A percentile compares a stretch with the other conserved stretches of the same genome.
phyloP scores from a whole-genome alignment of 495 filamentous ascomycete species.

The Penicillium pancosmium region DNA sequence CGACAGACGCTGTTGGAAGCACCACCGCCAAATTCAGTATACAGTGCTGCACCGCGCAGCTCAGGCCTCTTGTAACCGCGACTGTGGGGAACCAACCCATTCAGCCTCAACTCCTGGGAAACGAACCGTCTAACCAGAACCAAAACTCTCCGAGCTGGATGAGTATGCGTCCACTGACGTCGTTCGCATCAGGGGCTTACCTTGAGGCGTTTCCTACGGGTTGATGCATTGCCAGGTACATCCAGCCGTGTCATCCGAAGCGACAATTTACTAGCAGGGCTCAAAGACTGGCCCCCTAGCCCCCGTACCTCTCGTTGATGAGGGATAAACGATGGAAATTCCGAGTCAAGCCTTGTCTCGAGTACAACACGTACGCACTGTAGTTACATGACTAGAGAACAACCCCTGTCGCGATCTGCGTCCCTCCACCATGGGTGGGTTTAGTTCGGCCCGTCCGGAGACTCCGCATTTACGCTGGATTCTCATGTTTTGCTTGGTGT shows the following conservation, averaged over 20 bases:
- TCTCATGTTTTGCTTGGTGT: not conserved
- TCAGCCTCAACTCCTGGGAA: constrained; percentile 1
- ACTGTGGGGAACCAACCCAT: constrained; percentile 2
- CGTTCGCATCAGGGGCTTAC: not conserved
- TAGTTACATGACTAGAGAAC: not conserved
- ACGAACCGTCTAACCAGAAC: not conserved
- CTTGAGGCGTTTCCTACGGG: not conserved
- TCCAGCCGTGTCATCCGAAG: not conserved
- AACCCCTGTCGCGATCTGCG: constrained; percentile 4
- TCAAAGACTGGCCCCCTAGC: not conserved
- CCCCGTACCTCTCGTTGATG: not conserved
- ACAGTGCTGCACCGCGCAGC: not conserved
- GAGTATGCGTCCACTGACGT: not conserved
- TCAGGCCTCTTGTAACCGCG: constrained; percentile 7
- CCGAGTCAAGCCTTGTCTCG: not conserved
- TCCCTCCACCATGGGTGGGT: constrained; percentile 2
- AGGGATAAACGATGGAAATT: not conserved
- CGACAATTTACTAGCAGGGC: not conserved
- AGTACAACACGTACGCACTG: no score
- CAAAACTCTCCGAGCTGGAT: not conserved
- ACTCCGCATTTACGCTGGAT: constrained; percentile 12
- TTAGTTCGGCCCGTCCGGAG: constrained; percentile 1
- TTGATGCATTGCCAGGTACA: not conserved
- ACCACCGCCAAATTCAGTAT: not conserved
- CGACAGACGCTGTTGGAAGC: not conserved